Conservation (phyloP, 2,329 filamentous ascomycete species). For the Phaeosphaeriaceae sp. region DNA sequence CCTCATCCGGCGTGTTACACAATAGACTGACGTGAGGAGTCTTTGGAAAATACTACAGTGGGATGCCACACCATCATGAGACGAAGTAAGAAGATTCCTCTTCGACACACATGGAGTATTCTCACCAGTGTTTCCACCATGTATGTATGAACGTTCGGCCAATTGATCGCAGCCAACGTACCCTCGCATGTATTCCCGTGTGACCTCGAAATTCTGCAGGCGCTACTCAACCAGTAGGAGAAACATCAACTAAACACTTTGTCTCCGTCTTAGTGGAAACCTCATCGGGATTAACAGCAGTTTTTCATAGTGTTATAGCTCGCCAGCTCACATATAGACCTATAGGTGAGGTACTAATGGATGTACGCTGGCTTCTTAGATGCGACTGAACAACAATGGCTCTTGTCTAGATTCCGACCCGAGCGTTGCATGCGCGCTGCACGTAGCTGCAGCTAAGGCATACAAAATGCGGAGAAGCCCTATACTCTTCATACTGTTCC, state of each 20-base stretch:
- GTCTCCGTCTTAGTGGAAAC: slow-evolving; percentile 3
- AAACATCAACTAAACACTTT: not conserved
- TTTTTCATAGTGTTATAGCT: slow-evolving; percentile 25
- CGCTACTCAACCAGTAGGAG: not conserved
- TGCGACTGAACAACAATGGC: slow-evolving; percentile 14
- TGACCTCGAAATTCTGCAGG: not conserved
- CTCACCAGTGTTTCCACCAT: not conserved
- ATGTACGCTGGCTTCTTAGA: slow-evolving; percentile 3
- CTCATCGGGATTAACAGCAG: slow-evolving; percentile 18
- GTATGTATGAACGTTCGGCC: not conserved
- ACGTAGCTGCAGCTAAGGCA: slow-evolving; percentile 26
- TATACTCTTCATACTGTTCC: slow-evolving; percentile 19
- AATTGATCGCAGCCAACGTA: not conserved
- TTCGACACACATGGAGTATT: not conserved
- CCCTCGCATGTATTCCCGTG: not conserved
- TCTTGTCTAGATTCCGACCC: slow-evolving; percentile 17
- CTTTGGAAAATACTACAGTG: not conserved
- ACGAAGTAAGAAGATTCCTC: not conserved
- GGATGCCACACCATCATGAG: not conserved
- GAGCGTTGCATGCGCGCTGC: slow-evolving; percentile 24
- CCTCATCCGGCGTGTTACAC: not conserved
- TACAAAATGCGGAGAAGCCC: slow-evolving; percentile 25
- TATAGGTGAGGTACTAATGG: slow-evolving; percentile 13
- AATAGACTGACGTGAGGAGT: not conserved
- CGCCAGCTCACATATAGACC: slow-evolving; percentile 31